A percentile compares a stretch with the other conserved stretches of the same genome.
Evolutionary conservation across 495 filamentous ascomycete species (phyloP).

Genomic region (Amorphotheca resinae): DNA sequence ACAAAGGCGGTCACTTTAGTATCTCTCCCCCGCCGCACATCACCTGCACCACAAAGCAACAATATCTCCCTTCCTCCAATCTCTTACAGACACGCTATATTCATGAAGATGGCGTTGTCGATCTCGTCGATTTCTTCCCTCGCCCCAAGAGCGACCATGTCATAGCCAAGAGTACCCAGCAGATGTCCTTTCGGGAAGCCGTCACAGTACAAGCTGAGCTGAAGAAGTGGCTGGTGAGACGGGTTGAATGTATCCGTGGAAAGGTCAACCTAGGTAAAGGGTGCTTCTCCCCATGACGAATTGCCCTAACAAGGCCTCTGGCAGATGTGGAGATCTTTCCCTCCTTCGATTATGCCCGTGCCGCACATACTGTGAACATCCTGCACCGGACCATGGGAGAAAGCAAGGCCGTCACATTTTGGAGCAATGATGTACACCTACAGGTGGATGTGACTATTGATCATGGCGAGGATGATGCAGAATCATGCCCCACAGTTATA

Average conservation of each 20-base stretch:
- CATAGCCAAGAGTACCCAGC: conserved; percentile 27
- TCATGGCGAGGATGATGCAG: conserved; percentile 36
- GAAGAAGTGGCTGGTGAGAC: conserved; percentile 49
- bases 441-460: conserved; percentile 55
- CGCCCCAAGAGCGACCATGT: conserved; percentile 31
- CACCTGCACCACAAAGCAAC: conserved; percentile 49
- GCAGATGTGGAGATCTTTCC: conserved; percentile 53
- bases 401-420: conserved; percentile 50
- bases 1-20: conserved; percentile 58
- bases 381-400: conserved; percentile 24
- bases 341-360: conserved; percentile 55
- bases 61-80: conserved; percentile 59
- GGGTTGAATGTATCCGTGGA: conserved; percentile 57
- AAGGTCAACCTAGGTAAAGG: conserved; percentile 36
- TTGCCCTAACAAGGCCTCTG: neutral
- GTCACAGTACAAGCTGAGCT: conserved; percentile 37
- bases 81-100: conserved; percentile 62
- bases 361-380: conserved; percentile 40
- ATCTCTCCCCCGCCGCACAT: conserved; percentile 37
- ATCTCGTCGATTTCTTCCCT: conserved; percentile 62
- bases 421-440: conserved; percentile 40
- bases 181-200: conserved; percentile 38
- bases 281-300: neutral
- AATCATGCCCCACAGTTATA: conserved; percentile 32
- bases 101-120: conserved; percentile 55